A percentile compares a stretch with the other conserved stretches of the same genome.
phyloP scores from a whole-genome alignment of 768 basidiomycete species.

The Clathrus columnatus region DNA sequence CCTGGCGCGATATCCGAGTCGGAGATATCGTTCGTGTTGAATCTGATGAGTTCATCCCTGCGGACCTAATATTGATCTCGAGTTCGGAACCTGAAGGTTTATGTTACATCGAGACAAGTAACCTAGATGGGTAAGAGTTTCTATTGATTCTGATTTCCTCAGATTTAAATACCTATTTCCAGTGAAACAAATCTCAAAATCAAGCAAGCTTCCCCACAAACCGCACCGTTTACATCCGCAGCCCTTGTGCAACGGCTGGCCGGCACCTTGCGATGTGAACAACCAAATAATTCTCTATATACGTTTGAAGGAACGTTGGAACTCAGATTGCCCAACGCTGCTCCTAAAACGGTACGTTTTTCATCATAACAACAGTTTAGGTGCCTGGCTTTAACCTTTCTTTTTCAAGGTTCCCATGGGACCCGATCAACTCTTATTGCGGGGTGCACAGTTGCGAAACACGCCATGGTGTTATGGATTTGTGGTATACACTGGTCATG shows the following conservation, averaged over 20 bases:
- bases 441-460: conserved; percentile 93
- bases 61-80: conserved; percentile 79
- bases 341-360: conserved; percentile 28
- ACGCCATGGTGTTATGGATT: conserved; percentile 95
- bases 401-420: conserved; percentile 84
- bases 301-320: conserved; percentile 70
- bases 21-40: conserved; percentile 91
- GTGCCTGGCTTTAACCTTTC: conserved; percentile 43
- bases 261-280: conserved; percentile 86
- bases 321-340: conserved; percentile 14
- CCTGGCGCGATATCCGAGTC: conserved; percentile 85
- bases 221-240: conserved; percentile 69
- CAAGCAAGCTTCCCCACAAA: conserved; percentile 87
- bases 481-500: conserved; percentile 91
- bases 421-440: conserved; percentile 87
- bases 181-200: conserved; percentile 99
- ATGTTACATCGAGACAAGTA: conserved; percentile 96
- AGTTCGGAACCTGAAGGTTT: conserved; percentile 95
- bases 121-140: conserved; percentile 78
- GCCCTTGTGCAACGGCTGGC: conserved; percentile 59
- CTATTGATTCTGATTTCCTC: neutral
- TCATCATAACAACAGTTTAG: conserved; percentile 51
- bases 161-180: neutral
- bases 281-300: conserved; percentile 96
- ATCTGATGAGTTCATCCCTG: conserved; percentile 90